Evolutionary conservation across 805 yeast species (phyloP), one percentile per base, ranked within the genome.

Genomic region (Ogataea neopini): DNA sequence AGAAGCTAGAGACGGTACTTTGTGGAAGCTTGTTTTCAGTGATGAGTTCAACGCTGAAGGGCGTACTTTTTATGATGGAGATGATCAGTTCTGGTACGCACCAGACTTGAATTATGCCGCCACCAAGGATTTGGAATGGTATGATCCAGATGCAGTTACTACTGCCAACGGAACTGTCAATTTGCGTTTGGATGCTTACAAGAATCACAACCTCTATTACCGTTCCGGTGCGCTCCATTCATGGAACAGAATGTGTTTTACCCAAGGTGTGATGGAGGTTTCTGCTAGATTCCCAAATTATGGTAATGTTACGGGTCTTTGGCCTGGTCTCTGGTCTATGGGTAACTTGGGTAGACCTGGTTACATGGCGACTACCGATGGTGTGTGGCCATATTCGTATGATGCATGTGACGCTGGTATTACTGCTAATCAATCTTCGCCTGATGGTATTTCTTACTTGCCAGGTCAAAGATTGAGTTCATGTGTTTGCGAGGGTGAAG

Each of bases 281-380:
- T 81, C 89, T 8, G 92, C 87, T 0, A 76, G 77, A 49, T 69
- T 91, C 52, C 96, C 97, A 28, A 88, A 88, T 52, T 79, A 77
- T 56, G 96, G 96, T 58, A 72, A 80, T 47, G 75, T 84, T 25
- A 73, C 85, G 4, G 98, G 98, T 17, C 71, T 91, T 54, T 91
- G 98, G 98, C 97, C 98, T 1, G 98, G 97, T 74, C 58, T 88
- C 48, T 91, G 97, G 97, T 78, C 96, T 4, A 74, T 91, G 81
- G 97, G 97, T 38, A 91, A 91, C 61, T 73, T 91, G 54, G 98
- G 86, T 22, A 80, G 97, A 58, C 95, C 97, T 0, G 98, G 98
- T 9, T 91, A 80, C 62, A 69, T 81, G 71, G 88, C 96, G 5
- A 74, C 92, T 3, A 81, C 96, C 2, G 96, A 91, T 20, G 97